Percentiles rank a stretch among this genome's conserved stretches.
These are phyloP conservation scores for Cyclotella atomus DNA, from an alignment of 108 stramenopile species.

Conservation along the genomic window DNA sequence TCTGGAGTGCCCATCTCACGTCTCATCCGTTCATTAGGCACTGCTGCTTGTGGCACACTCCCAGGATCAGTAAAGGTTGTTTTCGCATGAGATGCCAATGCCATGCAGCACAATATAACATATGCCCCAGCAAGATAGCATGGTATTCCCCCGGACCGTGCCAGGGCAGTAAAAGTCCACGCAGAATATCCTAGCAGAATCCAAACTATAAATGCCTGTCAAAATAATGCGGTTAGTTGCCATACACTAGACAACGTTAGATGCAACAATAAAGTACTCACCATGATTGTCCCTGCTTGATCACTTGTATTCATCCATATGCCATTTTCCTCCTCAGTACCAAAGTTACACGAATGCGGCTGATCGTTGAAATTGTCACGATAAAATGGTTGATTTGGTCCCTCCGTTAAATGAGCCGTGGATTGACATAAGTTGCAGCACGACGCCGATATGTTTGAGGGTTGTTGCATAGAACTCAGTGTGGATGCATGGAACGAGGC, in stretches of 20 bases:
- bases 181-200: slow-evolving; percentile 66
- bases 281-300: slow-evolving; percentile 81
- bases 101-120: slow-evolving; percentile 64
- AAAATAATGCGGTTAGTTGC: too few species aligned
- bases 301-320: slow-evolving; percentile 83
- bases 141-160: slow-evolving; percentile 60
- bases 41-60: slow-evolving; percentile 77
- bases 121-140: slow-evolving; percentile 52
- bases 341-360: slow-evolving; percentile 67
- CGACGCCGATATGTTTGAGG: background rate
- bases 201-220: slow-evolving; percentile 80
- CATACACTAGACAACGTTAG: too few species aligned
- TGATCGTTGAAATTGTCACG: slow-evolving; percentile 76
- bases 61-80: slow-evolving; percentile 94
- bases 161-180: slow-evolving; percentile 70
- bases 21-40: slow-evolving; percentile 59
- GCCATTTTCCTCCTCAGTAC: slow-evolving; percentile 70
- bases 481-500: slow-evolving; percentile 17
- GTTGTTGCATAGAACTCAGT: slow-evolving; percentile 23
- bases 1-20: slow-evolving; percentile 46
- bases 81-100: slow-evolving; percentile 85
- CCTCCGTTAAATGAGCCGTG: slow-evolving; percentile 47
- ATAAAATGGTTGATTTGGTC: slow-evolving; percentile 52
- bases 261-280: too few species aligned
- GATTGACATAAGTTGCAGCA: slow-evolving; percentile 23